These are phyloP conservation scores for Amaranthus tricolor DNA, from an alignment of 179 eudicot genomes.

Conservation along the genomic window DNA sequence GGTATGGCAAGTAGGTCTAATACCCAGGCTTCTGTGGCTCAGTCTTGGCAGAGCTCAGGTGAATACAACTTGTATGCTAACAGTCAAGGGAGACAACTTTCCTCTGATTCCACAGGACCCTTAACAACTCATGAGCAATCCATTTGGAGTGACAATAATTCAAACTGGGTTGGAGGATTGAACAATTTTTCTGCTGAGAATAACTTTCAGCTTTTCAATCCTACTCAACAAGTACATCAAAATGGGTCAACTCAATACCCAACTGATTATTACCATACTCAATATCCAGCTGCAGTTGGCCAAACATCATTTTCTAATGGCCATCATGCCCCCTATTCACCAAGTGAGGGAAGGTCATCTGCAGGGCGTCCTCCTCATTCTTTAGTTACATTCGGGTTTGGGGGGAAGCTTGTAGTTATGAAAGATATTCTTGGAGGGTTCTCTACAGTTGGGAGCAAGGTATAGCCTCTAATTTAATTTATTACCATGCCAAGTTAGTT, in stretches of 20 bases:
- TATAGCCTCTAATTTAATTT: conserved; percentile 17
- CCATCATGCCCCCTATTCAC: conserved; percentile 39
- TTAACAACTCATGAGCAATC: conserved; percentile 36
- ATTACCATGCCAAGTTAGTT: not conserved
- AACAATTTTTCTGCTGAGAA: conserved; percentile 37
- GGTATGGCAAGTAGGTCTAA: conserved; percentile 30
- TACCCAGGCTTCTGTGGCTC: conserved; percentile 29
- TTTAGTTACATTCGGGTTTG: conserved; percentile 88
- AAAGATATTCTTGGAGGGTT: conserved; percentile 44
- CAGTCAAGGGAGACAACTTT: conserved; percentile 38
- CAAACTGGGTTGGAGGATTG: conserved; percentile 27
- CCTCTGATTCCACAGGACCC: conserved; percentile 32
- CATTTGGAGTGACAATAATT: conserved; percentile 34
- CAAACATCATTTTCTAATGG: conserved; percentile 48
- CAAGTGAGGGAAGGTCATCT: conserved; percentile 58
- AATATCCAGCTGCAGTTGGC: conserved; percentile 35
- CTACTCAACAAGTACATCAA: conserved; percentile 28
- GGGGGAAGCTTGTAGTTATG: conserved; percentile 87
- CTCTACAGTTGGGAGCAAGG: conserved; percentile 63
- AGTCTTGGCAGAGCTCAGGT: conserved; percentile 29
- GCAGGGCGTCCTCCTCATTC: conserved; percentile 96
- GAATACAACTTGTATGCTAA: conserved; percentile 25
- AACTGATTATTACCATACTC: conserved; percentile 37
- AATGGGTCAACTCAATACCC: conserved; percentile 39
- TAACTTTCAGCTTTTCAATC: conserved; percentile 38